Evolutionary conservation across 1,284 basidiomycete species (phyloP).

Genomic region (Apiotrichum domesticum): DNA sequence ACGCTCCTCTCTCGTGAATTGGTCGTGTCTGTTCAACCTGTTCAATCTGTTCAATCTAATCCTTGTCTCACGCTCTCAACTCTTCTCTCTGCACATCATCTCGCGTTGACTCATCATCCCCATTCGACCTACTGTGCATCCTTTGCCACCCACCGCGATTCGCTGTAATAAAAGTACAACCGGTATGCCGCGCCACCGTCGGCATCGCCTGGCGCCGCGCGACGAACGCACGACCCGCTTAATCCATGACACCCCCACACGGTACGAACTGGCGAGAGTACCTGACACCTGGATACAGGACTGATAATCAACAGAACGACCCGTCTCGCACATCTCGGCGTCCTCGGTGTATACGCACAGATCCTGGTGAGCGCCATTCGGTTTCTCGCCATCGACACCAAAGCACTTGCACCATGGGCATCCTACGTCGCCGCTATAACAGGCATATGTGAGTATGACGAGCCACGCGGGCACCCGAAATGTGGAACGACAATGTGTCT

Average conservation of each 20-base stretch:
- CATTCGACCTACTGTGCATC: not conserved
- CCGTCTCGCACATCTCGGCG: constrained; percentile 1
- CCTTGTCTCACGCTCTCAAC: not conserved
- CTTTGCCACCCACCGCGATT: not conserved
- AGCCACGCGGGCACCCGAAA: not conserved
- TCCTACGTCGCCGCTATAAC: not conserved
- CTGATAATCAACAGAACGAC: not conserved
- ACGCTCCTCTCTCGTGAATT: too few species aligned
- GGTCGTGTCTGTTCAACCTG: too few species aligned
- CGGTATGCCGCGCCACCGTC: not conserved
- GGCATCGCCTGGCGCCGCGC: not conserved
- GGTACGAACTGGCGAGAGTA: not conserved
- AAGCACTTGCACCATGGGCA: not conserved
- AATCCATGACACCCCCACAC: not conserved
- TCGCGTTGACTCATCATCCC: not conserved
- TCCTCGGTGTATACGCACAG: not conserved
- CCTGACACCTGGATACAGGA: too few species aligned
- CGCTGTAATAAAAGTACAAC: not conserved
- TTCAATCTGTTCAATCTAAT: too few species aligned
- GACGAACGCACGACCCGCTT: not conserved
- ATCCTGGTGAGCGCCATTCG: not conserved
- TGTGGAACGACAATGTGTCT: not conserved
- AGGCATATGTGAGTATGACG: not conserved
- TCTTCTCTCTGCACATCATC: not conserved
- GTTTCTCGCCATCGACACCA: not conserved